Percentiles rank a stretch among this genome's conserved stretches.
These are phyloP conservation scores for Starmerella potacharoeniae DNA, from an alignment of 805 yeast genomes.

Conservation along the genomic window DNA sequence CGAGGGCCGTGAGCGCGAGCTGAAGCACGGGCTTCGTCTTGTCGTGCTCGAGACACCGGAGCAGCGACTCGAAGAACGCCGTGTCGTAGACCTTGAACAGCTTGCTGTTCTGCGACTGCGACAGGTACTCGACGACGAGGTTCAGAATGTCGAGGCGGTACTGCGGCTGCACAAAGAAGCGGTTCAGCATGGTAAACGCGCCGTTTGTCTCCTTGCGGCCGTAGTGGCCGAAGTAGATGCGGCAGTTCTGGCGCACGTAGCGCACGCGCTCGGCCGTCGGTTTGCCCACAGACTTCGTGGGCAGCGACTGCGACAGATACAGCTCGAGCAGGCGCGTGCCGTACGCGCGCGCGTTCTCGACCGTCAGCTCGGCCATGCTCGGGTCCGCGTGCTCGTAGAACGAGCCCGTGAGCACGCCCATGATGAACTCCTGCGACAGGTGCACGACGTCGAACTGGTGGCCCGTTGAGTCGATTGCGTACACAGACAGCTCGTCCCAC, in stretches of 20 bases:
- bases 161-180: constrained; percentile 28
- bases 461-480: constrained; percentile 53
- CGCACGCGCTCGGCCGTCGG: constrained; percentile 38
- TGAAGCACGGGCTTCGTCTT: constrained; percentile 33
- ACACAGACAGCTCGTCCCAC: constrained; percentile 38
- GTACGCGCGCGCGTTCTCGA: constrained; percentile 19
- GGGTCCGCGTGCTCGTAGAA: constrained; percentile 17
- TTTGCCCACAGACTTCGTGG: neutral
- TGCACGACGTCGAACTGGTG: constrained; percentile 32
- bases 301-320: constrained; percentile 17
- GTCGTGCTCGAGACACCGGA: constrained; percentile 31
- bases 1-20: constrained; percentile 31
- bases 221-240: constrained; percentile 33
- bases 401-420: constrained; percentile 24
- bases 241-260: constrained; percentile 38
- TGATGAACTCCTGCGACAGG: constrained; percentile 27
- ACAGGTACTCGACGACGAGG: constrained; percentile 27
- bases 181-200: constrained; percentile 33
- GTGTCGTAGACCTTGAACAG: constrained; percentile 20
- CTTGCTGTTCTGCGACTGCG: constrained; percentile 20
- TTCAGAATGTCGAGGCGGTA: constrained; percentile 33
- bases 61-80: constrained; percentile 21
- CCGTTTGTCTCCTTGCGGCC: constrained; percentile 32
- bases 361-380: constrained; percentile 15
- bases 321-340: constrained; percentile 23